A percentile compares a stretch with the other conserved stretches of the same genome.
phyloP scores from a whole-genome alignment of 2,329 filamentous ascomycete genomes.

The Diaporthe citriasiana region DNA sequence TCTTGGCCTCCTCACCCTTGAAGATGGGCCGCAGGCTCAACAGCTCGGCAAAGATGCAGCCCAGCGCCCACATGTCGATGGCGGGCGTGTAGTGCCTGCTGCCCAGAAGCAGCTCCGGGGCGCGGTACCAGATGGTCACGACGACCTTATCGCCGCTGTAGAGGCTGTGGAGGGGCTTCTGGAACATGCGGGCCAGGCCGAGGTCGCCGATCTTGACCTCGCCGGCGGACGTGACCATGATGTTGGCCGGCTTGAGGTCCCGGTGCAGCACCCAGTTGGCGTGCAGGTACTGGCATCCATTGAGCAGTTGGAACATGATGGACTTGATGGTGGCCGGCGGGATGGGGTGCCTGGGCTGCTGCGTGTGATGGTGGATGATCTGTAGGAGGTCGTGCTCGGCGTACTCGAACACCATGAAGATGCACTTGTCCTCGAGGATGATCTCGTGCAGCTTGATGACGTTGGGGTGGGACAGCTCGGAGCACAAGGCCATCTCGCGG shows the following conservation, averaged over 20 bases:
- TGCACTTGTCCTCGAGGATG: conserved; percentile 98
- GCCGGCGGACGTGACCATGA: conserved; percentile 93
- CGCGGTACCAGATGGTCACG: conserved; percentile 99
- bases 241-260: conserved; percentile 86
- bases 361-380: conserved; percentile 97
- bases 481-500: conserved; percentile 97
- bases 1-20: conserved; percentile 98
- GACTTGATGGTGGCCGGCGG: conserved; percentile 90
- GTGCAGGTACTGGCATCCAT: conserved; percentile 94
- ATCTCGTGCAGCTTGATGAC: conserved; percentile 94
- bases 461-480: conserved; percentile 89
- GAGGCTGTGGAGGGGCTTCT: conserved; percentile 91
- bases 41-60: conserved; percentile 97
- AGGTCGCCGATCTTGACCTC: conserved; percentile 96
- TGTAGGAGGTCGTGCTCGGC: conserved; percentile 97
- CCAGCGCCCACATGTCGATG: conserved; percentile 97
- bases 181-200: conserved; percentile 90
- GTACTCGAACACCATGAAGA: conserved; percentile 99
- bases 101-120: conserved; percentile 91
- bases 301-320: conserved; percentile 95
- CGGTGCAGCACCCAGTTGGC: conserved; percentile 97
- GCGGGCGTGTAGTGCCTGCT: conserved; percentile 97
- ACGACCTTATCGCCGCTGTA: conserved; percentile 98
- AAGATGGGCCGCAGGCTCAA: conserved; percentile 93
- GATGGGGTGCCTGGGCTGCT: conserved; percentile 89